These are phyloP conservation scores for Brettanomyces sp. DNA, from an alignment of 805 yeast species.

Conservation along the genomic window DNA sequence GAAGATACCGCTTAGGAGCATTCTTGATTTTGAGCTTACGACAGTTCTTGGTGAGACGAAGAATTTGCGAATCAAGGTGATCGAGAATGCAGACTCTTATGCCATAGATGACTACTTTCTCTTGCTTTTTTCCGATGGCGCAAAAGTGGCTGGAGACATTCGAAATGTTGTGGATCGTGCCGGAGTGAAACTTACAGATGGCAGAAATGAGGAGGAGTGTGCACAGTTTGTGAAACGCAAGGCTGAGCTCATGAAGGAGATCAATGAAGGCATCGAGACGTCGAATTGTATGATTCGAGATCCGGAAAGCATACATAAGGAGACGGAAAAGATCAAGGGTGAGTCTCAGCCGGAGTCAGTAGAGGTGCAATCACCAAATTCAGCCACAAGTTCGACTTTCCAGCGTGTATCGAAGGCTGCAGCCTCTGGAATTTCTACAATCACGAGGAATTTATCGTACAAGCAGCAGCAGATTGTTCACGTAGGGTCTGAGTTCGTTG, in stretches of 20 bases:
- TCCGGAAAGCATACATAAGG: too few species aligned
- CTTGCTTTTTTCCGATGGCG: slow-evolving; percentile 51
- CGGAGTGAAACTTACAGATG: slow-evolving; percentile 15
- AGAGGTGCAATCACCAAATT: too few species aligned
- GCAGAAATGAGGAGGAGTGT: slow-evolving; percentile 15
- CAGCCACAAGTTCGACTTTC: too few species aligned
- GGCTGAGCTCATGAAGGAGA: slow-evolving; percentile 14
- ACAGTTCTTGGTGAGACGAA: slow-evolving; percentile 47
- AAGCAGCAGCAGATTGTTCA: not conserved
- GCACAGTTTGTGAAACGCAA: slow-evolving; percentile 16
- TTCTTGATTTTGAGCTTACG: slow-evolving; percentile 52
- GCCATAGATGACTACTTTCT: slow-evolving; percentile 64
- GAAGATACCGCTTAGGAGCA: slow-evolving; percentile 63
- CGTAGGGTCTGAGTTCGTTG: not conserved
- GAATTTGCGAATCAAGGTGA: slow-evolving; percentile 50
- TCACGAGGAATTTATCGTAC: not conserved
- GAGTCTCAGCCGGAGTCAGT: too few species aligned
- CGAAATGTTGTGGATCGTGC: slow-evolving; percentile 29
- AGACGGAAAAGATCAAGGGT: too few species aligned
- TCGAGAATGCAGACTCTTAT: slow-evolving; percentile 42
- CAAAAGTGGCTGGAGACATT: slow-evolving; percentile 31
- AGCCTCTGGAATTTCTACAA: not conserved
- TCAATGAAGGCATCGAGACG: slow-evolving; percentile 18
- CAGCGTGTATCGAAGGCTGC: not conserved
- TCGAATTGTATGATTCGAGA: slow-evolving; percentile 7